A percentile compares a stretch with the other conserved stretches of the same genome.
phyloP scores from a whole-genome alignment of 169 alveolate species.

The Cryptosporidium ryanae region DNA sequence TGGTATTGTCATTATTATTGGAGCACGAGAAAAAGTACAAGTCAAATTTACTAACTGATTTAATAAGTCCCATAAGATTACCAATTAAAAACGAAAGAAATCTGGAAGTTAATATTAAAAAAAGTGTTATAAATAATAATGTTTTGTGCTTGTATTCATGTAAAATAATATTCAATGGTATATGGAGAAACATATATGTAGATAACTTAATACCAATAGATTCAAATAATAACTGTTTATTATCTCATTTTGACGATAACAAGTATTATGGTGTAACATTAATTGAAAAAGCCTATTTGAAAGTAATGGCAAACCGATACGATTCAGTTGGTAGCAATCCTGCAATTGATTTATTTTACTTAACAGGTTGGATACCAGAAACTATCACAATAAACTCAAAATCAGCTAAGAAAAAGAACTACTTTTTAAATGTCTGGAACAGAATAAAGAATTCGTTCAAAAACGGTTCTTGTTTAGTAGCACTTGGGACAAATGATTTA shows the following conservation, averaged over 20 bases:
- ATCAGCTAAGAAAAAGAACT: slow-evolving; percentile 5
- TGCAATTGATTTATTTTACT: slow-evolving; percentile 90
- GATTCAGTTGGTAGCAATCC: slow-evolving; percentile 92
- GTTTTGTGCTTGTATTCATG: slow-evolving; percentile 84
- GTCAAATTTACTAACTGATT: slow-evolving; percentile 84
- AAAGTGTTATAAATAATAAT: slow-evolving; percentile 59
- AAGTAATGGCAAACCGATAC: slow-evolving; percentile 90
- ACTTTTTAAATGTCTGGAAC: slow-evolving; percentile 45
- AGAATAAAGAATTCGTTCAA: slow-evolving; percentile 14
- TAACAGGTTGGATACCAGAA: slow-evolving; percentile 95
- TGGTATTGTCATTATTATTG: slow-evolving; percentile 88
- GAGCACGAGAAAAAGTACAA: slow-evolving; percentile 86
- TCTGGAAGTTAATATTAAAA: slow-evolving; percentile 53
- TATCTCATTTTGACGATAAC: slow-evolving; percentile 88
- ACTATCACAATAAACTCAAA: slow-evolving; percentile 83
- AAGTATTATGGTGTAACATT: slow-evolving; percentile 91
- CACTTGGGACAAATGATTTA: slow-evolving; percentile 60
- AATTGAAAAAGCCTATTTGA: slow-evolving; percentile 92
- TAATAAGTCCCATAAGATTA: slow-evolving; percentile 78
- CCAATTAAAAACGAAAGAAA: slow-evolving; percentile 3
- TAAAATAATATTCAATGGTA: slow-evolving; percentile 89
- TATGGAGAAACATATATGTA: slow-evolving; percentile 88
- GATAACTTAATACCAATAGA: slow-evolving; percentile 92
- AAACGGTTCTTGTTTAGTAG: slow-evolving; percentile 45
- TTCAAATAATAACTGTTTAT: slow-evolving; percentile 81